Conservation (phyloP, 1,139 yeast genomes). For the Pichia sp. region DNA sequence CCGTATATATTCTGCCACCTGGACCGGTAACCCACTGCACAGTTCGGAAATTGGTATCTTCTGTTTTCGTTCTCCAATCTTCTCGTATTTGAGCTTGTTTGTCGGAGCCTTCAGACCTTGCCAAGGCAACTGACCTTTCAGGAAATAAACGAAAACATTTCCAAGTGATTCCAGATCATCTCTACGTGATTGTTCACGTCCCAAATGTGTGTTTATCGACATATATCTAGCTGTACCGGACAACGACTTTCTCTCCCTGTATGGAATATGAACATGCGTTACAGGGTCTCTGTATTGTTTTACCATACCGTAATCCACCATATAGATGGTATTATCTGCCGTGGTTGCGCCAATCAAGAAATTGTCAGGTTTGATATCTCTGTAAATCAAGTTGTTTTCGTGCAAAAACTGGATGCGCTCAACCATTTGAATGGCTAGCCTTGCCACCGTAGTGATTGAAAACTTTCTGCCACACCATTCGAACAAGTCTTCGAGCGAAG, state of each 20-base stretch:
- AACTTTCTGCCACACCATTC: constrained; percentile 80
- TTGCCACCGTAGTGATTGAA: constrained; percentile 65
- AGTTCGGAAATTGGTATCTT: constrained; percentile 67
- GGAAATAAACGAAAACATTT: constrained; percentile 59
- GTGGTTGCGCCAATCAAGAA: constrained; percentile 65
- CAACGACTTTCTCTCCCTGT: constrained; percentile 71
- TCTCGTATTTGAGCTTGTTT: constrained; percentile 76
- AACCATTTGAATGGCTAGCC: constrained; percentile 73
- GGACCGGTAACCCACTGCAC: constrained; percentile 79
- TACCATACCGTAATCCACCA: constrained; percentile 95
- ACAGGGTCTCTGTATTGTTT: constrained; percentile 94
- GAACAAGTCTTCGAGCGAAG: constrained; percentile 71
- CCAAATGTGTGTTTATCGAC: constrained; percentile 63
- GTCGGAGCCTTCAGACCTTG: constrained; percentile 72
- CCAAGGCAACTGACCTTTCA: constrained; percentile 57
- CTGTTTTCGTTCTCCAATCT: constrained; percentile 43
- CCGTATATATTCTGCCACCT: constrained; percentile 80
- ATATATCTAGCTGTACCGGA: constrained; percentile 65
- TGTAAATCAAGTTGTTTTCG: constrained; percentile 63
- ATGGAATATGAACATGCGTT: constrained; percentile 93
- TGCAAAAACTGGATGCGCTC: constrained; percentile 62
- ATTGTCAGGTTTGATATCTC: constrained; percentile 77
- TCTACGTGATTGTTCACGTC: constrained; percentile 61
- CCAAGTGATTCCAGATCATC: constrained; percentile 62
- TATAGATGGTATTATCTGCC: constrained; percentile 61